A percentile compares a stretch with the other conserved stretches of the same genome.
These are phyloP conservation scores for Ligustrum vulgare DNA, from an alignment of 257 asterid species.

Conservation along the genomic window DNA sequence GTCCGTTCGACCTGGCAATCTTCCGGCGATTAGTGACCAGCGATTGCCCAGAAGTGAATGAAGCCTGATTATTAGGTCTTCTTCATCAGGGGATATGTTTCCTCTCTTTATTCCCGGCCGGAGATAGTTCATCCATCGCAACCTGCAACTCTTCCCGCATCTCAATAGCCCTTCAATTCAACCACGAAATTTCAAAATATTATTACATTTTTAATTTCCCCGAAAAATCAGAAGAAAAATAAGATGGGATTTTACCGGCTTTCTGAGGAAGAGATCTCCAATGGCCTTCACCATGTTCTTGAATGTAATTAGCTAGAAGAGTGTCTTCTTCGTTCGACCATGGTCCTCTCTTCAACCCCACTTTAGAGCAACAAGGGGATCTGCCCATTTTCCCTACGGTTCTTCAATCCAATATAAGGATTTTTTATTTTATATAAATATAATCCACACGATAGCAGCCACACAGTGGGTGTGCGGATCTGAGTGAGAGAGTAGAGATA, in stretches of 20 bases:
- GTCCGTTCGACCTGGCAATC: slow-evolving; percentile 33
- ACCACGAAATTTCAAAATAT: not conserved
- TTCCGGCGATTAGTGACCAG: slow-evolving; percentile 37
- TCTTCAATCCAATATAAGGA: not conserved
- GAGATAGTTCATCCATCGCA: slow-evolving; percentile 37
- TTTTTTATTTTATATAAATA: too few relatives aligned
- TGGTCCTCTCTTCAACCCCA: slow-evolving; percentile 29
- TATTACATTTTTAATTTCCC: too few relatives aligned
- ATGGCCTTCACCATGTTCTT: slow-evolving; percentile 33
- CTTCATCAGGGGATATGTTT: slow-evolving; percentile 28
- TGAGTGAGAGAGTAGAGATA: not conserved
- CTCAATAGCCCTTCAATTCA: slow-evolving; percentile 17
- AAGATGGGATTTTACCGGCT: slow-evolving; percentile 22
- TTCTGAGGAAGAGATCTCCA: slow-evolving; percentile 31
- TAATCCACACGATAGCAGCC: not conserved
- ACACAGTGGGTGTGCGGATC: not conserved
- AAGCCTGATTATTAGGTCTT: slow-evolving; percentile 26
- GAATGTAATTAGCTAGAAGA: slow-evolving; percentile 24
- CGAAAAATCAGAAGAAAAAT: too few relatives aligned
- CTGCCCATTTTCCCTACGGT: slow-evolving; percentile 25
- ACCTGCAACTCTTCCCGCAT: slow-evolving; percentile 34
- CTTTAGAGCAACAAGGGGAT: slow-evolving; percentile 33
- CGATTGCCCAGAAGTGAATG: slow-evolving; percentile 35
- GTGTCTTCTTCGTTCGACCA: slow-evolving; percentile 30
- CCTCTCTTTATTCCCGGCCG: slow-evolving; percentile 35